A percentile compares a stretch with the other conserved stretches of the same genome.
These are phyloP conservation scores for Panicum hallii DNA, from an alignment of 202 grass and related monocot species.

Conservation along the genomic window DNA sequence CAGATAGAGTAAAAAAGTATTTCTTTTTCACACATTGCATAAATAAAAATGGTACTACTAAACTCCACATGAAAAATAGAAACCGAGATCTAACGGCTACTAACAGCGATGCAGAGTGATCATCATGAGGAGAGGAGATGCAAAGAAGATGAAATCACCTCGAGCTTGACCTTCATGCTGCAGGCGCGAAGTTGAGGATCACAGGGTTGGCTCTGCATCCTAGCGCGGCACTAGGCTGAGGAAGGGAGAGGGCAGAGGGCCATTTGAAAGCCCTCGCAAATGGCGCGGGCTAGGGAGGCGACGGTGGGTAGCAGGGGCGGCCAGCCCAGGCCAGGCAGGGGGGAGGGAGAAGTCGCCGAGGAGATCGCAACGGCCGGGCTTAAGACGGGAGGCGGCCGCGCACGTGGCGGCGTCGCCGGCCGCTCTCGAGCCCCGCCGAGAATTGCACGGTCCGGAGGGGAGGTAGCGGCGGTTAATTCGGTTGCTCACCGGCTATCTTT, in stretches of 20 bases:
- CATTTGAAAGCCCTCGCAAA: slow-evolving; percentile 38
- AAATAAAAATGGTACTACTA: too few species aligned
- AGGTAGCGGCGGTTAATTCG: not conserved
- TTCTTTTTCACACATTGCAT: not conserved
- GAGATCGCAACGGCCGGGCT: not conserved
- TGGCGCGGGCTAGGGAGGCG: not conserved
- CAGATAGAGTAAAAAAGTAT: not conserved
- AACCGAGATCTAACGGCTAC: too few species aligned
- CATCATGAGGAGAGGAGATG: too few species aligned
- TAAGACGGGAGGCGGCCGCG: too few species aligned
- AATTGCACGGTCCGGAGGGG: not conserved
- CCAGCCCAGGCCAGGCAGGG: not conserved
- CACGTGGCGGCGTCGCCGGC: not conserved
- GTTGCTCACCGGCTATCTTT: slow-evolving; percentile 2
- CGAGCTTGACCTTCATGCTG: slow-evolving; percentile 21
- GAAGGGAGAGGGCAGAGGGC: slow-evolving; percentile 1
- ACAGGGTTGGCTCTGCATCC: not conserved
- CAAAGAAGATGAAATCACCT: slow-evolving; percentile 6
- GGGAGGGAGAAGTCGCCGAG: not conserved
- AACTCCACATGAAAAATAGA: too few species aligned
- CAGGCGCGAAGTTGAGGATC: not conserved
- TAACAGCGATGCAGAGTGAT: too few species aligned
- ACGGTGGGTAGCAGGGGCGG: not conserved
- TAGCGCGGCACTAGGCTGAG: not conserved
- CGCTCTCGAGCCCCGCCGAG: not conserved